phyloP scores from a whole-genome alignment of 257 asterid genomes.

The Solanum pinnatisectum region DNA sequence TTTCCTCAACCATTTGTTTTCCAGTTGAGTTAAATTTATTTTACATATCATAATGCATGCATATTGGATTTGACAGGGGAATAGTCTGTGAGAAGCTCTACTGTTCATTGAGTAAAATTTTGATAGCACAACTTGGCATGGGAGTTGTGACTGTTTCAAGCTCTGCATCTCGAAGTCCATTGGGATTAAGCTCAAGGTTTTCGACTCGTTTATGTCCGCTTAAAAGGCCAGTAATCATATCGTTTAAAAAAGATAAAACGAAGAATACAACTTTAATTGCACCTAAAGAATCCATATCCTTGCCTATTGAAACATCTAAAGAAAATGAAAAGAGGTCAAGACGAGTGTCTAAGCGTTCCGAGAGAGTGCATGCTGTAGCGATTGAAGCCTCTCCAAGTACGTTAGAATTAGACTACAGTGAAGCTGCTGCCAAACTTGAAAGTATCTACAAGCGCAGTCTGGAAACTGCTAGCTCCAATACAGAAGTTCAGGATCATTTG shows the following conservation, averaged over 20 bases:
- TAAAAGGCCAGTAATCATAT: conserved; percentile 41
- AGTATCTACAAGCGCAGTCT: conserved; percentile 47
- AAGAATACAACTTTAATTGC: conserved; percentile 38
- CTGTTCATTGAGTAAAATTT: neutral
- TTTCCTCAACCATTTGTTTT: neutral
- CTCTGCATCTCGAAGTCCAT: conserved; percentile 29
- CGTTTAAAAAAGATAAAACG: conserved; percentile 47
- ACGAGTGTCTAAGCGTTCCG: conserved; percentile 28
- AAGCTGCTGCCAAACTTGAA: conserved; percentile 77
- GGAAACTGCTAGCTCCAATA: conserved; percentile 22
- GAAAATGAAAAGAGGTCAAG: conserved; percentile 34
- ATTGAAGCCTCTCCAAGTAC: conserved; percentile 39
- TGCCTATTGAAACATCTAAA: conserved; percentile 46
- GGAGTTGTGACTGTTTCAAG: conserved; percentile 49
- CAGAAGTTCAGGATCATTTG: conserved; percentile 24
- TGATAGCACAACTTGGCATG: conserved; percentile 16
- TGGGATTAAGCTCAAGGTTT: conserved; percentile 27
- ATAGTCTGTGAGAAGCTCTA: neutral
- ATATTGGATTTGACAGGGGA: neutral
- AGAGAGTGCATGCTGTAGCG: conserved; percentile 47
- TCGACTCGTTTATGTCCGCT: conserved; percentile 27
- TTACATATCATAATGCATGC: neutral
- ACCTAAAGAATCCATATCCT: conserved; percentile 45
- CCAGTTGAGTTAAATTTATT: neutral
- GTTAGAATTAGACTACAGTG: conserved; percentile 62